phyloP scores from a whole-genome alignment of 75 land plant species.

The Sequoiadendron giganteum region DNA sequence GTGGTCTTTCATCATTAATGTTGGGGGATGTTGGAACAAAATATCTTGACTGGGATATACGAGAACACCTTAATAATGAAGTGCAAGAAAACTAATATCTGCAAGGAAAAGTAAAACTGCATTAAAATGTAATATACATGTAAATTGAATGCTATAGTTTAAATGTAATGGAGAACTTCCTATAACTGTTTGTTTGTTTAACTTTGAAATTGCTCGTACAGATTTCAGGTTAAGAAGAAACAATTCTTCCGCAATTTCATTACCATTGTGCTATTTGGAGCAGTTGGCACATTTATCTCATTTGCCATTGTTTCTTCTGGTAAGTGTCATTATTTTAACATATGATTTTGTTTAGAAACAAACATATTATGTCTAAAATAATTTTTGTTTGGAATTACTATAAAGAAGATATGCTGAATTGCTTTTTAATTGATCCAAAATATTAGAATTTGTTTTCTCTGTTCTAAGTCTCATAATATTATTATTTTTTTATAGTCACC shows the following conservation, averaged over 20 bases:
- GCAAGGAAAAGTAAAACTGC: neutral
- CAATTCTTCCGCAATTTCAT: constrained; percentile 46
- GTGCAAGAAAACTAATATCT: neutral
- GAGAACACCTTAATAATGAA: neutral
- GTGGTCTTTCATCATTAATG: neutral
- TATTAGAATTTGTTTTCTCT: neutral
- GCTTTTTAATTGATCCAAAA: neutral
- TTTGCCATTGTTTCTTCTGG: constrained; percentile 35
- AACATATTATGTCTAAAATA: neutral
- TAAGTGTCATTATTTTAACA: constrained; percentile 17
- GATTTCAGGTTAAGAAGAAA: constrained; percentile 52
- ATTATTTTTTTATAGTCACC: neutral
- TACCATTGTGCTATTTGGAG: constrained; percentile 43
- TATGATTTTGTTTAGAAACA: neutral
- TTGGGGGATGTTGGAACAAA: neutral
- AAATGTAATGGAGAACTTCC: neutral
- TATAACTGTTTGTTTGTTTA: neutral
- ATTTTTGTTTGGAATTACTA: neutral
- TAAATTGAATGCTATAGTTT: neutral
- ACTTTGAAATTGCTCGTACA: neutral
- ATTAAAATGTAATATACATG: neutral
- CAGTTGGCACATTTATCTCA: constrained; percentile 37
- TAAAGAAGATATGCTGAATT: neutral
- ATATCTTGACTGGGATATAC: neutral
- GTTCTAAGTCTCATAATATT: neutral